Base-by-base conservation (phyloP, 164 flowering plant genomes). In the Stephania japonica region DNA sequence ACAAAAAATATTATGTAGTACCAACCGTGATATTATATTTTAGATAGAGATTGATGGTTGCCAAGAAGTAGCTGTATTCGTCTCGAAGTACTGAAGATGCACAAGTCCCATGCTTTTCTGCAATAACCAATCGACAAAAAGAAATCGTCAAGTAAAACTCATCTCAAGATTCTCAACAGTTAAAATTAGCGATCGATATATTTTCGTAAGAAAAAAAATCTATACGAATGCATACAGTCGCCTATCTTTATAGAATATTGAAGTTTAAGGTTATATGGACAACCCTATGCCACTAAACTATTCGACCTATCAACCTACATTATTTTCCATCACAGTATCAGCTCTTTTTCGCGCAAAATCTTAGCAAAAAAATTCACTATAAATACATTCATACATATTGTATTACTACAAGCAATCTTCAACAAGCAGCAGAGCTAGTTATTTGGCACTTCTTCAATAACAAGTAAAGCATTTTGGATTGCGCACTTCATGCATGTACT, bases 101-200 rank as follows among this genome's bases (percentile, higher is more conserved):
- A 77, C 98, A 93, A 56, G 98, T 93, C 23, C 98, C 98, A 77
- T 93, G 97, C 75, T 93, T 93, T 78, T 91, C 97, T 93, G 94
- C 82, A 83, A 75, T 44, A 5, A 65, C 7, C 42, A 27, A 27
- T 5, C 6, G 6, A 65, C 38, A 26, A 10, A 25, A 13, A 26
- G 41, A 65, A 59, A 56, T 62, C 27, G 18, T 70, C 19, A 70
- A 42, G 38, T 66, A 32, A 25, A 32, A 10, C 38, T 25, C 38
- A 19, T 26, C 38, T 18, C 38, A 32, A 32, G 38, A 32, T 32
- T 32, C 38, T 32, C 38, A 32, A 32, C 0, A 32, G 38, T 32
- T 0, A 32, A 32, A 32, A 32, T 32, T 32, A 32, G 38, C 2
- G 38, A 32, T 32, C 32, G 1, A 27, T 27, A 3, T 27, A 27